Conservation (phyloP, 768 basidiomycete species). For the Hericium coralloides region DNA sequence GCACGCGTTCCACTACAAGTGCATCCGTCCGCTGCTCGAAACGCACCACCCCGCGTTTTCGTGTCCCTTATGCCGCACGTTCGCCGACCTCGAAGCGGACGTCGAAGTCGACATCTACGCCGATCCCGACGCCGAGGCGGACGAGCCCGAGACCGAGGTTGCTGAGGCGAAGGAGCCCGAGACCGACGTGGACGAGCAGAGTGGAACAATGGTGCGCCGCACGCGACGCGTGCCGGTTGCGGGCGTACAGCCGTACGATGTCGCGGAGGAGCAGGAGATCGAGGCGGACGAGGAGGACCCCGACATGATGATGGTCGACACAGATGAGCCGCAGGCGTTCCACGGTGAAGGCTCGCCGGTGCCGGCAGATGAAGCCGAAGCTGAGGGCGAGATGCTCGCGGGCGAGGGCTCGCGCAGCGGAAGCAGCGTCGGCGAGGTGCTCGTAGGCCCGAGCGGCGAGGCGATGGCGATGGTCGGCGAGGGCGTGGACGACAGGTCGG, state of each 20-base stretch:
- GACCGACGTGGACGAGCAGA: neutral
- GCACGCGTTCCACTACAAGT: constrained; percentile 95
- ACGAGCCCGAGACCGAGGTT: neutral
- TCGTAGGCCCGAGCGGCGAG: neutral
- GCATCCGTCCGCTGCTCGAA: constrained; percentile 84
- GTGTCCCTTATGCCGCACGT: constrained; percentile 92
- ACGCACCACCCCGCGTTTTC: constrained; percentile 90
- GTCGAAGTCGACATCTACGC: constrained; percentile 56
- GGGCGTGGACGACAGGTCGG: neutral
- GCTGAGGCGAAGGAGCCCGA: neutral
- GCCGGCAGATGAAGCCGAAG: neutral
- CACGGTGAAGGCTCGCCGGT: neutral
- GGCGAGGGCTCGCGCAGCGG: neutral
- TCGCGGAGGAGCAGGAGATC: neutral
- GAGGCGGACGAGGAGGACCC: neutral
- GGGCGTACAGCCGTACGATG: neutral
- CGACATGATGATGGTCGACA: neutral
- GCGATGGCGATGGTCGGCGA: neutral
- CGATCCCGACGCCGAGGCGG: neutral
- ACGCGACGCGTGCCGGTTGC: neutral
- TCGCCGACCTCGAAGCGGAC: constrained; percentile 91
- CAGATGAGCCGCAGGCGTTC: neutral
- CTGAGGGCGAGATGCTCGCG: neutral
- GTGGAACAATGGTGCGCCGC: neutral
- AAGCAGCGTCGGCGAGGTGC: neutral